Evolutionary conservation across 1,284 basidiomycete species (phyloP), one percentile per base, ranked within the genome.

Genomic region (Austroboletus niveus): DNA sequence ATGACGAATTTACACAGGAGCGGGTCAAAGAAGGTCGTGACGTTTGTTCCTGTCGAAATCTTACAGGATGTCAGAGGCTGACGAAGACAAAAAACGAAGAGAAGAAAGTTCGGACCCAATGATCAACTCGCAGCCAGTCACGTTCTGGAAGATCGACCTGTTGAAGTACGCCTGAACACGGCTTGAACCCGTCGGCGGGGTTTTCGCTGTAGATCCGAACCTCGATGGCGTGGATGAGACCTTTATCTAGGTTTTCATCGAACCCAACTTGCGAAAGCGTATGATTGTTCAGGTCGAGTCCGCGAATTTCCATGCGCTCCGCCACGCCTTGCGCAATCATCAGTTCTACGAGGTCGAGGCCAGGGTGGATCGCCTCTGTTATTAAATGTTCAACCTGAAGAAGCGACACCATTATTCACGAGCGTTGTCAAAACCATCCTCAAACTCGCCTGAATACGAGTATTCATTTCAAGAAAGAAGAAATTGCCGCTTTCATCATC

Each of bases 381-480:
- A 89, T 75, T 1, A 81, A 75, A 59, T 89, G 87, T 67, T 89
- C 87, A 15, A 89, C 86, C 75, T 82, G 32, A 12, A 20, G 32
- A 48, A 20, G 29, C 22, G 3, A 11, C 2, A 10, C 32, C 31
- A 20, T 51, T 45, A 43, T 44, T 40, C 5, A 48, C 34, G 29
- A 17, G 15, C 24, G 35, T 12, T 17, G 17, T 41, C 41, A 17
- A 35, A 32, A 32, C 27, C n/a, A 48, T 22, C 15, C 11, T 29
- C 14, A 36, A 22, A 47, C 68, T 48, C 56, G 77, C 79, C 69
- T 87, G 85, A 49, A 88, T 77, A 7, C 85, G 75, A 1, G 85
- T 82, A 56, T 90, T 89, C 79, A 89, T 83, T 64, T 90, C 87
- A 17, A 90, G 73, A 60, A 89, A 90, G 71, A 78, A 88, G 66